These are phyloP conservation scores for Pezizomycotina sp. DNA, from an alignment of 2,329 filamentous ascomycete species.

Conservation along the genomic window DNA sequence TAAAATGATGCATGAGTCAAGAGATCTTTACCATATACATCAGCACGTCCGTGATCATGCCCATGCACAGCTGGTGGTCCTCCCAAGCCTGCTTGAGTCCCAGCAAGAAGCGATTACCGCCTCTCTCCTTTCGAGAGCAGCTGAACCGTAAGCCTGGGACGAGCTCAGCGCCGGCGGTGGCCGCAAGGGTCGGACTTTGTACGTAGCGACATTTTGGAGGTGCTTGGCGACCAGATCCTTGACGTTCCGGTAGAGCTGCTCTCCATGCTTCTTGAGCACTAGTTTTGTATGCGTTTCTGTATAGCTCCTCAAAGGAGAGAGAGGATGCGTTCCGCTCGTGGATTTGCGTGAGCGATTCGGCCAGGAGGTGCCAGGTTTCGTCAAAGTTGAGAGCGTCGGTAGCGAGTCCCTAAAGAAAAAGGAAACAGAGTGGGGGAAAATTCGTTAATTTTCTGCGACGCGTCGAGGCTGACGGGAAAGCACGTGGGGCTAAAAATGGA, in stretches of 20 bases:
- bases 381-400: slow-evolving; percentile 62
- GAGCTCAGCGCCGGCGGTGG: slow-evolving; percentile 49
- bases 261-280: too few species aligned
- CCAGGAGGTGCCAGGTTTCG: slow-evolving; percentile 62
- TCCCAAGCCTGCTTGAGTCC: slow-evolving; percentile 66
- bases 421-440: not conserved
- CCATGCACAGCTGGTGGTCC: slow-evolving; percentile 81
- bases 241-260: slow-evolving; percentile 70
- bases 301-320: slow-evolving; percentile 88
- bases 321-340: slow-evolving; percentile 79
- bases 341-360: slow-evolving; percentile 66
- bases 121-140: too few species aligned
- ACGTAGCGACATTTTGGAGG: too few species aligned
- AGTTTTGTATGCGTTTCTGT: slow-evolving; percentile 84
- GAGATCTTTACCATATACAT: slow-evolving; percentile 57
- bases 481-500: slow-evolving; percentile 24
- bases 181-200: slow-evolving; percentile 42
- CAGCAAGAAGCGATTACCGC: slow-evolving; percentile 67
- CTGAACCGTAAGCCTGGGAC: too few species aligned
- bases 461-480: slow-evolving; percentile 10
- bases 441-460: not conserved
- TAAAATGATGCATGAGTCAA: not conserved
- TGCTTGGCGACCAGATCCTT: slow-evolving; percentile 52
- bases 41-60: slow-evolving; percentile 87
- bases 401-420: slow-evolving; percentile 35